A percentile compares a stretch with the other conserved stretches of the same genome.
phyloP scores from a whole-genome alignment of 1,284 basidiomycete genomes.

The Melampsora larici-populina region DNA sequence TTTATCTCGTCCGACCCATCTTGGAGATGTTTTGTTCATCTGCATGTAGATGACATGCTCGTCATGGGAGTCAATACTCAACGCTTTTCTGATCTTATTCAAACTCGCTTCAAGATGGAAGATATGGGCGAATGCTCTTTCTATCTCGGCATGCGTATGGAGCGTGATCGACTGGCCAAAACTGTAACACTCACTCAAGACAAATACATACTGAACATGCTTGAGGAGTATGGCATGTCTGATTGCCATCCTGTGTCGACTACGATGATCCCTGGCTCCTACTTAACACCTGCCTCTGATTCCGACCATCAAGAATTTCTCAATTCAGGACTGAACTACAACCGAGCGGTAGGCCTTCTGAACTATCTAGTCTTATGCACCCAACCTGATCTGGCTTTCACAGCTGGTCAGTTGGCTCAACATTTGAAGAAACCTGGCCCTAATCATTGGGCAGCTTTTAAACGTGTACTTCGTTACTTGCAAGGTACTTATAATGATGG shows the following conservation, averaged over 20 bases:
- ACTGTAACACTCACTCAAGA: background rate
- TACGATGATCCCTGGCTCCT: background rate
- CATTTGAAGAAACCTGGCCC: too few species aligned
- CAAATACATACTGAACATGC: too few species aligned
- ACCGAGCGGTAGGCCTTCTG: conserved; percentile 1
- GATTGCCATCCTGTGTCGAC: background rate
- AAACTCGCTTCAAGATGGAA: background rate
- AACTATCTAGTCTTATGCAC: conserved; percentile 11
- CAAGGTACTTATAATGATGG: background rate
- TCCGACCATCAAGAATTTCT: background rate
- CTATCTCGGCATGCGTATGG: conserved; percentile 3
- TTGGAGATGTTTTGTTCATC: conserved; percentile 9
- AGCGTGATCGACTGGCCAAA: background rate
- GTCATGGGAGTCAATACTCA: background rate
- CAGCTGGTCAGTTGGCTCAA: background rate
- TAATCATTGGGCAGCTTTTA: background rate
- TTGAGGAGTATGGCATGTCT: background rate
- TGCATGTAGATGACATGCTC: conserved; percentile 15
- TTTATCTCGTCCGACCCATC: background rate
- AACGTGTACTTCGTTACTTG: too few species aligned
- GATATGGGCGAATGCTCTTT: background rate
- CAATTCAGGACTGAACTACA: background rate
- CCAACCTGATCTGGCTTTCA: conserved; percentile 6
- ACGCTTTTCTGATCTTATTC: conserved; percentile 11
- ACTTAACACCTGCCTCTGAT: background rate